Conservation (phyloP, 2,329 filamentous ascomycete species). For the Aspergillus sp. region DNA sequence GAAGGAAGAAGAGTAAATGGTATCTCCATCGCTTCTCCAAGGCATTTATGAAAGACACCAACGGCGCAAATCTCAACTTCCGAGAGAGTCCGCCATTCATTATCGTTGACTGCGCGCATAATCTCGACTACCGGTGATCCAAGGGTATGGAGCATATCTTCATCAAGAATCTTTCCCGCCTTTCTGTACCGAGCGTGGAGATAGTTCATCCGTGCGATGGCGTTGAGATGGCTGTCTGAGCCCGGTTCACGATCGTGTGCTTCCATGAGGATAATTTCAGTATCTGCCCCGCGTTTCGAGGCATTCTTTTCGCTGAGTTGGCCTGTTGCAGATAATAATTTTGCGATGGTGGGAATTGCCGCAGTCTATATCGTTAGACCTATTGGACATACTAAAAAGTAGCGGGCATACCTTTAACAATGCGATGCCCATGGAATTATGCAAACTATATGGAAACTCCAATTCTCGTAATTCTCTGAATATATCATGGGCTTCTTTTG, state of each 20-base stretch:
- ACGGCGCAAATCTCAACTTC: slow-evolving; percentile 61
- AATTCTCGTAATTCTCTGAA: slow-evolving; percentile 23
- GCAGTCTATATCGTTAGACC: slow-evolving; percentile 30
- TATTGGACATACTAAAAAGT: background rate
- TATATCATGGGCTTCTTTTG: slow-evolving; percentile 24
- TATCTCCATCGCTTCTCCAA: slow-evolving; percentile 63
- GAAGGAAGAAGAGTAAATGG: slow-evolving; percentile 17
- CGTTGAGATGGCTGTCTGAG: slow-evolving; percentile 37
- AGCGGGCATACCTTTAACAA: slow-evolving; percentile 18
- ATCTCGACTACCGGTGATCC: slow-evolving; percentile 59
- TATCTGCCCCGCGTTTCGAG: slow-evolving; percentile 46
- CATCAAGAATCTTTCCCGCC: slow-evolving; percentile 50
- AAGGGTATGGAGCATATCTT: slow-evolving; percentile 57
- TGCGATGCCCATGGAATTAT: slow-evolving; percentile 19
- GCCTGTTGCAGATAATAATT: slow-evolving; percentile 41
- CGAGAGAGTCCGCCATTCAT: slow-evolving; percentile 62
- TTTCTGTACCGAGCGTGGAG: slow-evolving; percentile 51
- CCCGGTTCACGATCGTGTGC: slow-evolving; percentile 30
- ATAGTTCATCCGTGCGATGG: slow-evolving; percentile 56
- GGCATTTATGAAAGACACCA: slow-evolving; percentile 59
- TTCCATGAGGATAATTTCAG: slow-evolving; percentile 41
- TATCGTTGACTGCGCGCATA: slow-evolving; percentile 52
- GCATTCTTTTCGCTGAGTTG: slow-evolving; percentile 41
- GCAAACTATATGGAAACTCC: slow-evolving; percentile 27
- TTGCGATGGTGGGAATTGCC: slow-evolving; percentile 47